phyloP scores from a whole-genome alignment of 2,329 filamentous ascomycete species.

The Exserohilum rostratum region DNA sequence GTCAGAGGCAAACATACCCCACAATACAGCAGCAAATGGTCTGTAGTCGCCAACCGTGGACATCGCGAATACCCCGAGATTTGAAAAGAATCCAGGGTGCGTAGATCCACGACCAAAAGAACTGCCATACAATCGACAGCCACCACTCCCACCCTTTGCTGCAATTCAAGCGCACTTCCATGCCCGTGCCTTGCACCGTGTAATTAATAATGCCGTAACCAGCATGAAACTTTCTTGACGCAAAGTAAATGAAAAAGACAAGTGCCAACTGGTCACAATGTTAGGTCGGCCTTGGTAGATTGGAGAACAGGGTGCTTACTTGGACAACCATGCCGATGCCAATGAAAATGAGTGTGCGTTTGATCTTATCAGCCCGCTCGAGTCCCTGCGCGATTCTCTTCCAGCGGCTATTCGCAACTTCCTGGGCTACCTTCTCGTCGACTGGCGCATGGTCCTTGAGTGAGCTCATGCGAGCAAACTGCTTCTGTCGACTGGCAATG shows the following conservation, averaged over 20 bases:
- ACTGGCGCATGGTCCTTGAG: conserved; percentile 32
- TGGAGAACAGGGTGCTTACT: conserved; percentile 17
- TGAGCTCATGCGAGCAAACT: conserved; percentile 33
- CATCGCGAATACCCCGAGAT: conserved; percentile 41
- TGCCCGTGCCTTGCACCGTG: conserved; percentile 30
- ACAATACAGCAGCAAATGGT: conserved; percentile 43
- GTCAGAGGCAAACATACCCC: conserved; percentile 28
- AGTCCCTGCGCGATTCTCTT: conserved; percentile 30
- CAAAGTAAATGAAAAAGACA: conserved; percentile 34
- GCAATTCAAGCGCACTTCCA: conserved; percentile 33
- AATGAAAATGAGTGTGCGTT: conserved; percentile 36
- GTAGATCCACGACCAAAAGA: conserved; percentile 47
- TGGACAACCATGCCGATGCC: conserved; percentile 35
- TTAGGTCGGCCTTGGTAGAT: not conserved
- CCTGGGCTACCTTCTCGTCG: conserved; percentile 31
- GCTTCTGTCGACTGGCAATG: conserved; percentile 41
- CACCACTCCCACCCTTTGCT: conserved; percentile 47
- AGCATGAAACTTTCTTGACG: conserved; percentile 42
- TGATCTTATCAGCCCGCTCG: conserved; percentile 34
- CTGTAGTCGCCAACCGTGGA: conserved; percentile 42
- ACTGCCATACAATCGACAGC: conserved; percentile 45
- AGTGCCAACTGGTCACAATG: not conserved
- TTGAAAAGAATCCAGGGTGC: conserved; percentile 45
- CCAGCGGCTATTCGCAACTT: conserved; percentile 31
- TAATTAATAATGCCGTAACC: conserved; percentile 41